Evolutionary conservation across 2,329 filamentous ascomycete genomes (phyloP), one percentile per base, ranked within the genome.

Genomic region (Nothophoma quercina): DNA sequence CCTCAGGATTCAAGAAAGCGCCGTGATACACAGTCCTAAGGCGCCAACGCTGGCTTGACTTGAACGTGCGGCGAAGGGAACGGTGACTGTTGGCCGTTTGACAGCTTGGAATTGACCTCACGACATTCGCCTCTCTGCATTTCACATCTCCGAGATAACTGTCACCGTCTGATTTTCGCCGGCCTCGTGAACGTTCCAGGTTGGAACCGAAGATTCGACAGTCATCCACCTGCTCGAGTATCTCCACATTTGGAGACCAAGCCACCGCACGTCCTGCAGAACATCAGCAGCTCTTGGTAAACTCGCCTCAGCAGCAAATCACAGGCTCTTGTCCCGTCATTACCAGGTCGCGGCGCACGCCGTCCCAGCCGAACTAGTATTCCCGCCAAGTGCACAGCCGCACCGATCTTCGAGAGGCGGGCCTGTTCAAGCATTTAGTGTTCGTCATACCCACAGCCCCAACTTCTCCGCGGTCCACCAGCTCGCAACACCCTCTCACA

Each of bases 361-460:
- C 52, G 42, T 47, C 16, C 13, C 18, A 47, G n/a, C 52, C 52
- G 50, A 48, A 42, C 50, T 53, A 53, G 43, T 22, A 30, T 13
- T 18, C 15, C 33, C 19, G 50, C 50, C 50, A 53, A 53, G 50
- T 39, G 50, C 50, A 53, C 50, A 53, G 50, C 50, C 50, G 50
- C 50, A 53, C 43, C 43, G 50, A 48, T 53, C 43, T 21, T 53
- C 44, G 25, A 53, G 42, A 42, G 42, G 50, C 43, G 38, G 50
- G 38, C 50, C 44, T 48, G 26, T 53, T 53, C 50, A 33, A 53
- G 50, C 50, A 53, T 53, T 39, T 51, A 47, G 43, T n/a, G 26
- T 33, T 56, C 54, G 56, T 56, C 54, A 54, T 56, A 51, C 34
- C 56, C 56, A 53, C 43, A 39, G 33, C 38, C 41, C n/a, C n/a